Evolutionary conservation across 495 filamentous ascomycete species (phyloP).

Genomic region (Neurospora sp.): DNA sequence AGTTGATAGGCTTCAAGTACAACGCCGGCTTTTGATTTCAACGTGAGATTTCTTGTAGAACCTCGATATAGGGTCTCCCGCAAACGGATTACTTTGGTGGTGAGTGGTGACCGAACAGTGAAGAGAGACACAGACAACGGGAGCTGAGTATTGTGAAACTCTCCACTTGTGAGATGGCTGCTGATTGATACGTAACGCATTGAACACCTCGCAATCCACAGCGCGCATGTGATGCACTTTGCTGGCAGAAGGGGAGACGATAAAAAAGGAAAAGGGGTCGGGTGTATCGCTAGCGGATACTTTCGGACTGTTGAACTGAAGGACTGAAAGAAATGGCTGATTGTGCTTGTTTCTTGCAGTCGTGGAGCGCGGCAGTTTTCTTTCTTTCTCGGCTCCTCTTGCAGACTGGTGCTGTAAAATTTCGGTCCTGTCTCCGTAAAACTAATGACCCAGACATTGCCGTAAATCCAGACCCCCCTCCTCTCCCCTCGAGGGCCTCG

Average conservation of each 20-base stretch:
- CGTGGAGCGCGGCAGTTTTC: background rate
- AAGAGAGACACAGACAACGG: background rate
- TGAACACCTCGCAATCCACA: background rate
- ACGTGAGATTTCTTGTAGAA: background rate
- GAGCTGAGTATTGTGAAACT: background rate
- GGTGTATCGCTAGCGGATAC: background rate
- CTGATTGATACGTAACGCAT: background rate
- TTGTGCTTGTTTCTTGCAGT: background rate
- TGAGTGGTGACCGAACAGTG: background rate
- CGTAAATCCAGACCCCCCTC: background rate
- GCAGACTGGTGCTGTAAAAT: background rate
- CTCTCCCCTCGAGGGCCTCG: background rate
- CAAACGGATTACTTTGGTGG: background rate
- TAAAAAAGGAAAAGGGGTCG: background rate
- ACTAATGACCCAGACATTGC: background rate
- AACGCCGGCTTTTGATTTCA: background rate
- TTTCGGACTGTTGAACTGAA: background rate
- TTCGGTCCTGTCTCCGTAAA: background rate
- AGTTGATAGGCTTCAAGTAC: background rate
- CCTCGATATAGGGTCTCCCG: background rate
- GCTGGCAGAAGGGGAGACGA: background rate
- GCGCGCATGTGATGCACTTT: background rate
- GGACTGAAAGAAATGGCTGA: background rate
- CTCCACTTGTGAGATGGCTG: background rate
- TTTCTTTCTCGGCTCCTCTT: background rate